Evolutionary conservation across 1,284 basidiomycete species (phyloP).

Genomic region (Meira miltonrushii): DNA sequence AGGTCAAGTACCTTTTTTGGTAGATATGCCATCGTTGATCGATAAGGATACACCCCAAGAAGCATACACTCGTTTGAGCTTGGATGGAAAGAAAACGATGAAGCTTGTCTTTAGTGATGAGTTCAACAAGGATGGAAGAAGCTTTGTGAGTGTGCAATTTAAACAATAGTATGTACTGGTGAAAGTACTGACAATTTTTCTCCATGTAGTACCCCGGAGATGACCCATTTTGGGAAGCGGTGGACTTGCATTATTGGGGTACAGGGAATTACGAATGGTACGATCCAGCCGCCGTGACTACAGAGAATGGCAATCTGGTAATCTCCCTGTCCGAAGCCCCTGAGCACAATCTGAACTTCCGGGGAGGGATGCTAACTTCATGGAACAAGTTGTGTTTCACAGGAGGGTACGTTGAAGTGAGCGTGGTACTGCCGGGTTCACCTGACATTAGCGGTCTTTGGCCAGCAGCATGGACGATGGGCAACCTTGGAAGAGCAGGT

Average conservation of each 20-base stretch:
- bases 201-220: conserved; percentile 55
- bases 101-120: conserved; percentile 53
- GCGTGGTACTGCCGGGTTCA: conserved; percentile 75
- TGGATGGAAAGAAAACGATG: conserved; percentile 54
- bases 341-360: conserved; percentile 63
- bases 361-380: conserved; percentile 59
- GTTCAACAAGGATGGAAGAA: conserved; percentile 48
- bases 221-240: conserved; percentile 69
- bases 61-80: conserved; percentile 49
- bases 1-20: conserved; percentile 23
- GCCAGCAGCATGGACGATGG: conserved; percentile 57
- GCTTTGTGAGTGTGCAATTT: conserved; percentile 54
- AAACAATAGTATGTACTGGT: background rate
- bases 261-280: conserved; percentile 54
- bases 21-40: conserved; percentile 22
- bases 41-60: conserved; percentile 53
- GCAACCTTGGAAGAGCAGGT: conserved; percentile 68
- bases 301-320: conserved; percentile 69
- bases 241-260: conserved; percentile 65
- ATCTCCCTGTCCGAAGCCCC: conserved; percentile 59
- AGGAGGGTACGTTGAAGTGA: conserved; percentile 74
- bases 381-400: conserved; percentile 95
- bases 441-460: conserved; percentile 62
- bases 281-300: conserved; percentile 74
- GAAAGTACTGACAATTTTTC: background rate